Conservation (phyloP, 2,329 filamentous ascomycete species). For the Diaporthe longicolla region DNA sequence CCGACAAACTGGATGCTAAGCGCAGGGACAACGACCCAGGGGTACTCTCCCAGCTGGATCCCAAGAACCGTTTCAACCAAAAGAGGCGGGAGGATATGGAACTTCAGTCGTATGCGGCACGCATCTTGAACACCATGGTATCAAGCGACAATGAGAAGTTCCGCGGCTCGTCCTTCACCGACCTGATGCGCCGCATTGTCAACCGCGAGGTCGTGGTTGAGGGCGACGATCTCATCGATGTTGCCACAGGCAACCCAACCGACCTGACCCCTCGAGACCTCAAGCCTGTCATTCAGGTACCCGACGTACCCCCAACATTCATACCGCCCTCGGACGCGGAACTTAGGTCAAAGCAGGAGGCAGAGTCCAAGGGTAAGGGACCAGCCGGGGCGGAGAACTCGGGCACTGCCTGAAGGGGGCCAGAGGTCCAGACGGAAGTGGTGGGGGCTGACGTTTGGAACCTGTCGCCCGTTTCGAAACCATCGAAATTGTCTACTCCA, state of each 20-base stretch:
- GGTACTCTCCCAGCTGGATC: constrained; percentile 49
- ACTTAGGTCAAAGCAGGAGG: not conserved
- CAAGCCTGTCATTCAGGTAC: constrained; percentile 27
- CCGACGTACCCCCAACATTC: constrained; percentile 24
- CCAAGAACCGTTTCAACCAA: constrained; percentile 49
- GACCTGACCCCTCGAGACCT: constrained; percentile 15
- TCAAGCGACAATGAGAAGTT: constrained; percentile 82
- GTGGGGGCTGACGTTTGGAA: constrained; percentile 40
- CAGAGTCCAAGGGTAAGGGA: constrained; percentile 13
- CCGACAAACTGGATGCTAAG: constrained; percentile 44
- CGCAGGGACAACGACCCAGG: constrained; percentile 43
- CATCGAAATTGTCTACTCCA: not conserved
- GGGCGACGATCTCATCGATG: constrained; percentile 75
- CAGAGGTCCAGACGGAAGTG: constrained; percentile 35
- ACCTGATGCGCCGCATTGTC: constrained; percentile 81
- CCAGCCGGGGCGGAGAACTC: constrained; percentile 6
- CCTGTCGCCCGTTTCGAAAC: constrained; percentile 35
- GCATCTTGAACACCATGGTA: constrained; percentile 77
- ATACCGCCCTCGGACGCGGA: constrained; percentile 29
- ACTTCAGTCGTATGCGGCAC: constrained; percentile 78
- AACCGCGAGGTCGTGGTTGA: constrained; percentile 80
- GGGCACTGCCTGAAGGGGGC: constrained; percentile 21
- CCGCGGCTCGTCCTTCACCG: constrained; percentile 81
- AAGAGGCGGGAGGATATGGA: constrained; percentile 71
- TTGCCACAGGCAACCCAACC: constrained; percentile 36